Base-by-base conservation (phyloP, 2,329 filamentous ascomycete genomes). In the Endoconidiophora laricicola region DNA sequence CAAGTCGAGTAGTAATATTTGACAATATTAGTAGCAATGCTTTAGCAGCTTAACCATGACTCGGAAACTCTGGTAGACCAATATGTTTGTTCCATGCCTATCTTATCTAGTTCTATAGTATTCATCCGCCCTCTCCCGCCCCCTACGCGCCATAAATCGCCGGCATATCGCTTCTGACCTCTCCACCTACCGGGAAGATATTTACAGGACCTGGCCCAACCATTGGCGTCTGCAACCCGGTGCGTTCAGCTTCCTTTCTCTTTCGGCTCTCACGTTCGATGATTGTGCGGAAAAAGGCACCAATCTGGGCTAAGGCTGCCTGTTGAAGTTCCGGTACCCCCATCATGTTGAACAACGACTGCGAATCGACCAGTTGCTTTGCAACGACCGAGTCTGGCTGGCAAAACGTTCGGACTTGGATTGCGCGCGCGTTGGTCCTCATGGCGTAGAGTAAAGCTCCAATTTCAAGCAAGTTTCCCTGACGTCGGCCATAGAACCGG, bases 361-460 rank as follows among this genome's bases (percentile, higher is more conserved):
- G 71, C 0, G 70, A 58, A 55, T 78, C 74, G 2, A 73, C 60
- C 5, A 79, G 61, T 58, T 77, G 73, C 64, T 76, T 77, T 3
- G 72, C 72, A 49, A 78, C 66, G 22, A 74, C 73, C 0, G 69
- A 66, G 57, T 79, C 75, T 0, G 74, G 74, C 55, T 76, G 71
- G 58, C 74, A 78, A 54, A 71, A 74, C 0, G 73, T 77, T 38
- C 72, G 69, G 37, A 77, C 58, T 20, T 70, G 64, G 61, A 79
- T 69, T 6, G 63, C 64, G 37, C 73, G 66, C 1, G 74, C 71
- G 55, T 77, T 70, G 23, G 64, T 61, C 53, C 69, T 69, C 69
- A 75, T 73, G 46, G 69, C 65, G 40, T 72, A 66, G 5, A 78
- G 59, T 5, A 77, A 61, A 2, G 68, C 71, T 6, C 60, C 57